These are phyloP conservation scores for Trichoderma sp. DNA, from an alignment of 2,329 filamentous ascomycete genomes.

Conservation along the genomic window DNA sequence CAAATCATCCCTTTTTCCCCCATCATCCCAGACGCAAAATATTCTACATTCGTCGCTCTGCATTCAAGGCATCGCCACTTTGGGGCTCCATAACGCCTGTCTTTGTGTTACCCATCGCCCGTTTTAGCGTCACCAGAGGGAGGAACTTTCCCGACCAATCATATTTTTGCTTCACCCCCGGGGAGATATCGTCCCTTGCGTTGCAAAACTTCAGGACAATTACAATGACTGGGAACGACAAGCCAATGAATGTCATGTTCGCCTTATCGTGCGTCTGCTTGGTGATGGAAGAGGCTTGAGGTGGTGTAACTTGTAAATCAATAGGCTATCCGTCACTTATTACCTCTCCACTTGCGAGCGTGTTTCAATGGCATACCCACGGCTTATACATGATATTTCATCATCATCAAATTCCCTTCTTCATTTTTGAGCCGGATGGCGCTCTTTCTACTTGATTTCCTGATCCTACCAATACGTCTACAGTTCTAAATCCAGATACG, in stretches of 20 bases:
- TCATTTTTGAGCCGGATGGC: neutral
- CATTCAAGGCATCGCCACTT: neutral
- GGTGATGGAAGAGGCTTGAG: neutral
- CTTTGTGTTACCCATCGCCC: neutral
- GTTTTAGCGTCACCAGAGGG: neutral
- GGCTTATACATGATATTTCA: neutral
- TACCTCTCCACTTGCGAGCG: neutral
- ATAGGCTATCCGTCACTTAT: neutral
- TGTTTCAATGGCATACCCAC: too few species aligned
- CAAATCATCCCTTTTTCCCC: neutral
- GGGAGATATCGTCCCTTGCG: neutral
- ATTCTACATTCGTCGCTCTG: neutral
- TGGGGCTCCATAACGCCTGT: neutral
- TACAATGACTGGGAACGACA: neutral
- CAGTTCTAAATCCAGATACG: constrained; percentile 22
- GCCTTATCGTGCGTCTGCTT: neutral
- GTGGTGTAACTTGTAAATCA: neutral
- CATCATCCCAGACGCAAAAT: neutral
- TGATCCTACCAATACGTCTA: constrained; percentile 13
- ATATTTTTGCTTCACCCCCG: neutral
- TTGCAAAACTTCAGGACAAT: neutral
- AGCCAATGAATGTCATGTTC: neutral
- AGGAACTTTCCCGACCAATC: constrained; percentile 21
- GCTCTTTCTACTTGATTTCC: constrained; percentile 12
- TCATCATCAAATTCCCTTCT: neutral